Evolutionary conservation across 768 basidiomycete species (phyloP).

Genomic region (Mycena floridula): DNA sequence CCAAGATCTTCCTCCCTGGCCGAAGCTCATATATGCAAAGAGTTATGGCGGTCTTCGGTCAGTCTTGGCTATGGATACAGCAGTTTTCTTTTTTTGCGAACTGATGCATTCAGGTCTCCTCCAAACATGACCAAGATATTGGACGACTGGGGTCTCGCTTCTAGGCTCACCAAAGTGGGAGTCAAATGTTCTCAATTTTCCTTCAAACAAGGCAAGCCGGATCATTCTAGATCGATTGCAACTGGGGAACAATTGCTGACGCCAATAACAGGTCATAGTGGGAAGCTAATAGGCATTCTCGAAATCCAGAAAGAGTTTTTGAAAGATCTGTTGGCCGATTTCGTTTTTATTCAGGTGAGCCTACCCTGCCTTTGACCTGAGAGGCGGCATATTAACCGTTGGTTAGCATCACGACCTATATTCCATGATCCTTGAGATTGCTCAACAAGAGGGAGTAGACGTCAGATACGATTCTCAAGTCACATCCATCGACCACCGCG

Average conservation of each 20-base stretch:
- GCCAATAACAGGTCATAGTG: slow-evolving; percentile 31
- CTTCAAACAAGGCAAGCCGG: slow-evolving; percentile 19
- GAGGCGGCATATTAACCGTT: slow-evolving; percentile 17
- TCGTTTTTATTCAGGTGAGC: slow-evolving; percentile 29
- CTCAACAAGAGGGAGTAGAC: slow-evolving; percentile 39
- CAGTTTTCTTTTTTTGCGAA: neutral
- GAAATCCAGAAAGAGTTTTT: slow-evolving; percentile 43
- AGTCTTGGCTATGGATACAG: neutral
- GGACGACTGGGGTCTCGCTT: slow-evolving; percentile 48
- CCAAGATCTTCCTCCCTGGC: neutral
- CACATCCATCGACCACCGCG: slow-evolving; percentile 19
- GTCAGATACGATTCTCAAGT: slow-evolving; percentile 37
- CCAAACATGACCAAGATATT: slow-evolving; percentile 55
- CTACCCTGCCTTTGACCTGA: slow-evolving; percentile 32
- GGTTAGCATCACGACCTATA: slow-evolving; percentile 48
- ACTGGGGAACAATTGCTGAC: slow-evolving; percentile 6
- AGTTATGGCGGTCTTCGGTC: slow-evolving; percentile 37
- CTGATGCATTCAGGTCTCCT: slow-evolving; percentile 25
- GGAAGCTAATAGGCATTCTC: slow-evolving; percentile 37
- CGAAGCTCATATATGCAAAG: slow-evolving; percentile 13
- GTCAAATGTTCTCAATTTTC: slow-evolving; percentile 25
- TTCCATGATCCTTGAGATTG: slow-evolving; percentile 38
- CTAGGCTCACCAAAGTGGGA: slow-evolving; percentile 32
- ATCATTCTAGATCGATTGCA: neutral
- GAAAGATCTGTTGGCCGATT: slow-evolving; percentile 28